Evolutionary conservation across 2,329 filamentous ascomycete genomes (phyloP).

Genomic region (Xylaria hypoxylon): DNA sequence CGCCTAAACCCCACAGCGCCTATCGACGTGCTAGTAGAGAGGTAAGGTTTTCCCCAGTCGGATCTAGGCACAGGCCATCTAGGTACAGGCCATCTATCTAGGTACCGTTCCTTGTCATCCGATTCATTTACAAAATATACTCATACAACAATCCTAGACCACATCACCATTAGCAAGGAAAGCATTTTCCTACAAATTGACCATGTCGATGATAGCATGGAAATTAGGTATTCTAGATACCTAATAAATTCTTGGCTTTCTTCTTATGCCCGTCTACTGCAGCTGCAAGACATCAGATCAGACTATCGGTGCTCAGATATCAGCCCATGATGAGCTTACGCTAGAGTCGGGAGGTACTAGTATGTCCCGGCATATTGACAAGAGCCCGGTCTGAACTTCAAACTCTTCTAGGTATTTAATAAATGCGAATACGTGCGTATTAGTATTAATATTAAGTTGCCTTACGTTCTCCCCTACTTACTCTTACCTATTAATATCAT

Average conservation of each 20-base stretch:
- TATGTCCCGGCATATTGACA: neutral
- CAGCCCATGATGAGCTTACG: constrained; percentile 10
- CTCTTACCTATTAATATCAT: constrained; percentile 10
- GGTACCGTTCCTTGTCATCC: no score
- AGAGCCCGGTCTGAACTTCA: neutral
- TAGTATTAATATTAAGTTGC: neutral
- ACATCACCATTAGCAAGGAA: no score
- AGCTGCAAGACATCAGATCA: constrained; percentile 23
- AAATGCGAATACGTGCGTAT: neutral
- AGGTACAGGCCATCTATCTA: no score
- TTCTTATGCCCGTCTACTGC: constrained; percentile 15
- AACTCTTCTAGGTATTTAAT: neutral
- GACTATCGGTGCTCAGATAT: constrained; percentile 12
- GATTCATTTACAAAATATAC: no score
- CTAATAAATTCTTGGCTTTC: neutral
- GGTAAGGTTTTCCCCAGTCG: no score
- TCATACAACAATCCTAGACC: no score
- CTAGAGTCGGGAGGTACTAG: neutral
- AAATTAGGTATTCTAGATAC: constrained; percentile 12
- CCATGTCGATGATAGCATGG: neutral
- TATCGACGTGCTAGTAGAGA: no score
- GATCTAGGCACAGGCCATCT: no score
- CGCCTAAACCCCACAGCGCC: no score
- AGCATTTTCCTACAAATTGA: no score
- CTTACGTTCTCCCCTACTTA: neutral